Conservation (phyloP, 2,329 filamentous ascomycete species). For the Fusarium algeriense region DNA sequence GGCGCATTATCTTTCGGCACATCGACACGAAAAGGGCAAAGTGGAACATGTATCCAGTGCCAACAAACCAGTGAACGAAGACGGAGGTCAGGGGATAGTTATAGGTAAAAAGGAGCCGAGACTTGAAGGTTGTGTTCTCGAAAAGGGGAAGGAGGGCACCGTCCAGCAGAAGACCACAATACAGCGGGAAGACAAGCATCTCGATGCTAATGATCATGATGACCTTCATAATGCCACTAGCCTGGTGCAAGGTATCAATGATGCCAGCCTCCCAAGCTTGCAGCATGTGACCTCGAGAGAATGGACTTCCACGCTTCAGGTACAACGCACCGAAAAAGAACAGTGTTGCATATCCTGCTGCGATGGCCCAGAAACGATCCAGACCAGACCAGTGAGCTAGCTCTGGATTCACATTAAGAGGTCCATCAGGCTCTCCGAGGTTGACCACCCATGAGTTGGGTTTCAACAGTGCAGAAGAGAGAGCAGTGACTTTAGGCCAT, state of each 20-base stretch:
- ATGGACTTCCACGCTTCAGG: conserved; percentile 76
- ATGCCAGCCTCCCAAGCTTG: conserved; percentile 80
- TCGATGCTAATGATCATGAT: conserved; percentile 99
- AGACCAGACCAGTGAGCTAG: conserved; percentile 76
- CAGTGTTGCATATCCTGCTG: conserved; percentile 84
- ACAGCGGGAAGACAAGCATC: conserved; percentile 97
- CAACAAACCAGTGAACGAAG: conserved; percentile 98
- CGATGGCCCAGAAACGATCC: conserved; percentile 77
- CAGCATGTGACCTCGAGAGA: conserved; percentile 68
- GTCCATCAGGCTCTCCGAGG: conserved; percentile 59
- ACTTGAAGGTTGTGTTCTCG: conserved; percentile 80
- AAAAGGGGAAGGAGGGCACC: conserved; percentile 90
- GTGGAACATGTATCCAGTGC: conserved; percentile 99
- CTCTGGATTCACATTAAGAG: conserved; percentile 62
- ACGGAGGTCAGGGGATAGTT: conserved; percentile 88
- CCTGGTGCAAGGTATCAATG: conserved; percentile 88
- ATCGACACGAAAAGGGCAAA: conserved; percentile 98
- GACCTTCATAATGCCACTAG: conserved; percentile 96
- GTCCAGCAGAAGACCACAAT: conserved; percentile 93
- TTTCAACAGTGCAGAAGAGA: conserved; percentile 53
- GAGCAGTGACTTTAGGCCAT: conserved; percentile 34
- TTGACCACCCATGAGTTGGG: conserved; percentile 71
- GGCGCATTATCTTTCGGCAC: conserved; percentile 97
- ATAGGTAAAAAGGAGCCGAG: conserved; percentile 81
- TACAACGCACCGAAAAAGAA: conserved; percentile 82